phyloP scores from a whole-genome alignment of 176 grass and related monocot genomes.

The Avena insularis region DNA sequence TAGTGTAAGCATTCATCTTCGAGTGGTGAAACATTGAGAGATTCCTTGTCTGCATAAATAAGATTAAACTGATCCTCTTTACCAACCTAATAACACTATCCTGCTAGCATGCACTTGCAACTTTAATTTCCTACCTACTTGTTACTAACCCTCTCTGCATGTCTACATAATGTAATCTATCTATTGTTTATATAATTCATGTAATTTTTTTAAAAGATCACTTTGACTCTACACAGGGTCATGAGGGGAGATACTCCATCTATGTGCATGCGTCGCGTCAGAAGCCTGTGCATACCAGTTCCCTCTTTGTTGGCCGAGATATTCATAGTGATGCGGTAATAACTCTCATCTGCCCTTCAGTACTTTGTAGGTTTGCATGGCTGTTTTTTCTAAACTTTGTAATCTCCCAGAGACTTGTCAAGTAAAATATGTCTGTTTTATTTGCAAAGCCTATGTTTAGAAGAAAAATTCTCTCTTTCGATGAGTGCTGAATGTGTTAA shows the following conservation, averaged over 20 bases:
- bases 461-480: background rate
- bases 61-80: background rate
- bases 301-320: constrained; percentile 82
- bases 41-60: constrained; percentile 1
- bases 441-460: constrained; percentile 16
- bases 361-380: constrained; percentile 20
- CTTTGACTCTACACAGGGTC: constrained; percentile 65
- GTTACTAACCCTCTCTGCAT: background rate
- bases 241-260: constrained; percentile 90
- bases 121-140: constrained; percentile 5
- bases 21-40: background rate
- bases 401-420: background rate
- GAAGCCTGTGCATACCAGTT: constrained; percentile 85
- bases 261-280: constrained; percentile 90
- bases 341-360: constrained; percentile 17
- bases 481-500: constrained; percentile 13
- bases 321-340: constrained; percentile 88
- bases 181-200: constrained; percentile 37
- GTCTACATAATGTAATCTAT: constrained; percentile 4
- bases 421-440: constrained; percentile 24
- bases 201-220: constrained; percentile 20
- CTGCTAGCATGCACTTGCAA: background rate
- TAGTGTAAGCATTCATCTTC: background rate
- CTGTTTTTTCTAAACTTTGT: background rate
- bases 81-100: constrained; percentile 10